These are phyloP conservation scores for Starmera dryadoides DNA, from an alignment of 805 yeast genomes.

Conservation along the genomic window DNA sequence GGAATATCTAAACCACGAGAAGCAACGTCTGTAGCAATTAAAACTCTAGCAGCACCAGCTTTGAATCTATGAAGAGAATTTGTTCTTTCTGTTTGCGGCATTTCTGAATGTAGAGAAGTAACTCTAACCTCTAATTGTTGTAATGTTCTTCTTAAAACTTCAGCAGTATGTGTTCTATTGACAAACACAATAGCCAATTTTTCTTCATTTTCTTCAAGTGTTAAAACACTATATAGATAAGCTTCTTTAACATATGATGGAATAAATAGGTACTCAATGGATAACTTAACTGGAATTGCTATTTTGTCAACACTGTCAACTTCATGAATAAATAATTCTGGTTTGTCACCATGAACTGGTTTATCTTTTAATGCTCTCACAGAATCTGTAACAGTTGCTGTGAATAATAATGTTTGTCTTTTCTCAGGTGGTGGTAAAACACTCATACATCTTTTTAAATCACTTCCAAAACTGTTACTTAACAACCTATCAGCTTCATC, in stretches of 20 bases:
- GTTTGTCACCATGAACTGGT: slow-evolving; percentile 47
- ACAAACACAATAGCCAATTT: slow-evolving; percentile 83
- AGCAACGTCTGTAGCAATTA: slow-evolving; percentile 96
- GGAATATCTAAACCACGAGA: slow-evolving; percentile 98
- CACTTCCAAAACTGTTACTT: slow-evolving; percentile 76
- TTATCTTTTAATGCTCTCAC: slow-evolving; percentile 72
- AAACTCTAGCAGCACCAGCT: slow-evolving; percentile 88
- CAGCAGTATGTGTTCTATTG: slow-evolving; percentile 87
- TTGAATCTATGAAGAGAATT: slow-evolving; percentile 88
- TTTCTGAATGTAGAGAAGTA: slow-evolving; percentile 87
- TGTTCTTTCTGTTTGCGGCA: slow-evolving; percentile 89
- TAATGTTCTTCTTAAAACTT: slow-evolving; percentile 71
- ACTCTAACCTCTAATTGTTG: slow-evolving; percentile 70
- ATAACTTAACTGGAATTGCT: slow-evolving; percentile 71
- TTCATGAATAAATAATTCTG: slow-evolving; percentile 60
- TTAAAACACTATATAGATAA: slow-evolving; percentile 62
- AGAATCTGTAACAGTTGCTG: slow-evolving; percentile 94
- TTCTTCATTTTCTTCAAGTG: slow-evolving; percentile 52
- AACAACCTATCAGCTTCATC: slow-evolving; percentile 95
- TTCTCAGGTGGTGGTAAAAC: slow-evolving; percentile 62
- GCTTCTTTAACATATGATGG: slow-evolving; percentile 92
- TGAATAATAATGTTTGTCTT: slow-evolving; percentile 85
- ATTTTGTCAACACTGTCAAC: slow-evolving; percentile 66
- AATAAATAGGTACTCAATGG: slow-evolving; percentile 60
- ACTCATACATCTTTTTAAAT: slow-evolving; percentile 64